A percentile compares a stretch with the other conserved stretches of the same genome.
Evolutionary conservation across 306 rosid genomes (phyloP).

Genomic region (Mimosa pudica): DNA sequence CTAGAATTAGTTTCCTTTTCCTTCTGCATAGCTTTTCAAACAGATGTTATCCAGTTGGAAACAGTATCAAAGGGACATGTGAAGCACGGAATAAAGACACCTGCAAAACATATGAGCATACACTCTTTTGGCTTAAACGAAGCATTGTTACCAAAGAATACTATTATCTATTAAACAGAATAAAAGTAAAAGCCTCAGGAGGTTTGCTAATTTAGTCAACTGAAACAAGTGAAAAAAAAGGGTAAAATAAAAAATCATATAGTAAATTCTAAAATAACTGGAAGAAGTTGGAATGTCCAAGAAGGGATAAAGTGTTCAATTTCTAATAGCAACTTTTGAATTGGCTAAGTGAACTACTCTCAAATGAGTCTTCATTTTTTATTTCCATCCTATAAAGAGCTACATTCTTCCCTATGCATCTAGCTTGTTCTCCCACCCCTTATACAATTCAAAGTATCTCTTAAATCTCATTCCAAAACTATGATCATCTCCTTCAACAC

Average conservation of each 20-base stretch:
- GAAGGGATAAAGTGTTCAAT: background rate
- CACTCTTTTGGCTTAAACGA: conserved; percentile 20
- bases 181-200: conserved; percentile 1
- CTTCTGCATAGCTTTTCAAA: conserved; percentile 59
- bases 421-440: background rate
- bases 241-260: conserved; percentile 6
- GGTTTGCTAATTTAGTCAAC: conserved; percentile 28
- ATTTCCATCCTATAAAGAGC: conserved; percentile 12
- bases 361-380: background rate
- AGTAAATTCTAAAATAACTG: conserved; percentile 13
- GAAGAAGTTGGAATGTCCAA: conserved; percentile 26
- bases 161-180: background rate
- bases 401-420: conserved; percentile 17
- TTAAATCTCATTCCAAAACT: background rate
- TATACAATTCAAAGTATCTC: conserved; percentile 8
- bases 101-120: conserved; percentile 46
- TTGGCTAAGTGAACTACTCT: background rate
- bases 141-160: conserved; percentile 9
- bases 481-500: conserved; percentile 13
- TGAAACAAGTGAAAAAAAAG: conserved; percentile 16
- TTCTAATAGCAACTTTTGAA: background rate
- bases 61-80: conserved; percentile 33
- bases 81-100: conserved; percentile 40
- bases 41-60: conserved; percentile 39
- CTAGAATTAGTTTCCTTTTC: conserved; percentile 53